Conservation (phyloP, 1,139 yeast species). For the Candida sanyaensis region DNA sequence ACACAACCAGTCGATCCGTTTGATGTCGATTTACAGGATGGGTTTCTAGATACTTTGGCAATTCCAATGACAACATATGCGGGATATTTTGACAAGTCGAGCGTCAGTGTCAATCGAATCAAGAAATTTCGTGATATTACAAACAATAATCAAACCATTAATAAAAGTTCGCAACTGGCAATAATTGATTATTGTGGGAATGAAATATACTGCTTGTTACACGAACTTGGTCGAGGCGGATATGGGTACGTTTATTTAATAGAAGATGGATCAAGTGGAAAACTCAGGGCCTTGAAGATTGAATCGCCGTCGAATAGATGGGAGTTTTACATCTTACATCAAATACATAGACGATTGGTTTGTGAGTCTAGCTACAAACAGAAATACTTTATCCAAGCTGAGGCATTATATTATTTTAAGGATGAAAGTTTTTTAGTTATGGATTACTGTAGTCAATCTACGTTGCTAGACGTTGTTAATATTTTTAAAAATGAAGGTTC, state of each 20-base stretch:
- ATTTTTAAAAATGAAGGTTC: slow-evolving; percentile 31
- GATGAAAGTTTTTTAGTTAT: slow-evolving; percentile 79
- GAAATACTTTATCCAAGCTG: slow-evolving; percentile 39
- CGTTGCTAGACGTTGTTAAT: slow-evolving; percentile 73
- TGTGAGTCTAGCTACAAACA: slow-evolving; percentile 2
- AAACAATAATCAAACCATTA: slow-evolving; percentile 30
- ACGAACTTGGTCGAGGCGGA: slow-evolving; percentile 77
- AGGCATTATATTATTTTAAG: slow-evolving; percentile 54
- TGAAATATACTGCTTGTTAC: slow-evolving; percentile 56
- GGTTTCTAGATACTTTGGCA: slow-evolving; percentile 24
- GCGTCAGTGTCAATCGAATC: slow-evolving; percentile 16
- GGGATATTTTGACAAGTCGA: slow-evolving; percentile 27
- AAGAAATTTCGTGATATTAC: slow-evolving; percentile 37
- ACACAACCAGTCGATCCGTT: slow-evolving; percentile 17
- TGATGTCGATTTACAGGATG: slow-evolving; percentile 24
- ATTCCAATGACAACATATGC: slow-evolving; percentile 29
- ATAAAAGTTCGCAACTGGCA: slow-evolving; percentile 41
- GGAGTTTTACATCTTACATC: slow-evolving; percentile 77
- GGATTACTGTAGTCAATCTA: slow-evolving; percentile 74
- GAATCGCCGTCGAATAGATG: slow-evolving; percentile 73
- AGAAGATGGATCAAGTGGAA: slow-evolving; percentile 58
- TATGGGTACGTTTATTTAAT: slow-evolving; percentile 78
- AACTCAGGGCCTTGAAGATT: slow-evolving; percentile 67
- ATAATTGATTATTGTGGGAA: slow-evolving; percentile 52
- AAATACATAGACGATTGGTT: slow-evolving; percentile 44